These are phyloP conservation scores for Pichia sporocuriosa DNA, from an alignment of 805 yeast genomes.

Conservation along the genomic window DNA sequence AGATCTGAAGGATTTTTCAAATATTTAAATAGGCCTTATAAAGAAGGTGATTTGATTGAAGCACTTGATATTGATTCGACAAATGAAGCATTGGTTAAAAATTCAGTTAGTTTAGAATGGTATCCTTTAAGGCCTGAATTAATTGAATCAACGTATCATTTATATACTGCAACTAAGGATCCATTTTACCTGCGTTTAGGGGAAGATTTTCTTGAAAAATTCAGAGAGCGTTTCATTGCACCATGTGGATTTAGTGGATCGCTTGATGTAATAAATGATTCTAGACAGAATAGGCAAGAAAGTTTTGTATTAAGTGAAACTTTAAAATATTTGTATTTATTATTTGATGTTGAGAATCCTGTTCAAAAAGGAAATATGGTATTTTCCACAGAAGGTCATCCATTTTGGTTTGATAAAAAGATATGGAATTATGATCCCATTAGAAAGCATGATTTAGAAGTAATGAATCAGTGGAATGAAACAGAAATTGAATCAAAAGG, in stretches of 20 bases:
- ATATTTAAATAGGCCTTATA: slow-evolving; percentile 12
- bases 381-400: slow-evolving; percentile 90
- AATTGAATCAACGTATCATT: slow-evolving; percentile 77
- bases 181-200: slow-evolving; percentile 80
- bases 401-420: slow-evolving; percentile 58
- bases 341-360: slow-evolving; percentile 68
- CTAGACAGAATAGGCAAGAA: slow-evolving; percentile 78
- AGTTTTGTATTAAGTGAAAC: slow-evolving; percentile 86
- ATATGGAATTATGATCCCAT: slow-evolving; percentile 13
- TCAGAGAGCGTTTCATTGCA: slow-evolving; percentile 45
- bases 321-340: slow-evolving; percentile 68
- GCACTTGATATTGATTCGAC: slow-evolving; percentile 21
- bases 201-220: slow-evolving; percentile 49
- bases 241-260: slow-evolving; percentile 79
- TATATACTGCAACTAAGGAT: slow-evolving; percentile 79
- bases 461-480: slow-evolving; percentile 9
- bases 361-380: slow-evolving; percentile 33
- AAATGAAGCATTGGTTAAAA: slow-evolving; percentile 21
- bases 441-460: slow-evolving; percentile 17
- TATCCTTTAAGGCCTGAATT: slow-evolving; percentile 91
- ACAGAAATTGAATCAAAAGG: slow-evolving; percentile 1
- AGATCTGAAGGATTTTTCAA: slow-evolving; percentile 18
- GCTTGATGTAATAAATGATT: slow-evolving; percentile 58
- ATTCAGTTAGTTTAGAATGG: slow-evolving; percentile 67
- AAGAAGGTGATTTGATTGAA: slow-evolving; percentile 16